Conservation (phyloP, 2,329 filamentous ascomycete genomes). For the Scorias spongiosa region DNA sequence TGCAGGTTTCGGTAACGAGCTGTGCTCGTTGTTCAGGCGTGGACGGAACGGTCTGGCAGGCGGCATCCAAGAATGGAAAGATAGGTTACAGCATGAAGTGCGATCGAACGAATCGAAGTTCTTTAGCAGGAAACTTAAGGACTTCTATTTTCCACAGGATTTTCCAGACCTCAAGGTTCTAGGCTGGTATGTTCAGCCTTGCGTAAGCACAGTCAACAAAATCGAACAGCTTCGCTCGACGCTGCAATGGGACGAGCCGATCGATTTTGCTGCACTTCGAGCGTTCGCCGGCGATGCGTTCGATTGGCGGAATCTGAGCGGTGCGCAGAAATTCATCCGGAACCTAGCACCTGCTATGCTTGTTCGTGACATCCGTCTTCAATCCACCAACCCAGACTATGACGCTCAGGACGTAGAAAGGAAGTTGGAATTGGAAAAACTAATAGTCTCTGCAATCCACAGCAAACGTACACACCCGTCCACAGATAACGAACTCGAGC, state of each 20-base stretch:
- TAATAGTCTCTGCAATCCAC: conserved; percentile 50
- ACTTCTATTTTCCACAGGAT: conserved; percentile 57
- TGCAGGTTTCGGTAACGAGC: conserved; percentile 66
- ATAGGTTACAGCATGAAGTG: conserved; percentile 58
- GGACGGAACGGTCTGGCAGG: conserved; percentile 39
- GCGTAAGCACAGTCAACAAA: conserved; percentile 50
- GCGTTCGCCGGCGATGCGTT: conserved; percentile 66
- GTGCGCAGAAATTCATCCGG: conserved; percentile 71
- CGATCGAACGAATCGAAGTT: conserved; percentile 67
- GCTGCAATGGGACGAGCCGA: conserved; percentile 45
- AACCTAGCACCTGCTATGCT: conserved; percentile 66
- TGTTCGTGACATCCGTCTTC: conserved; percentile 38
- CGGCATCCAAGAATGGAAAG: conserved; percentile 55
- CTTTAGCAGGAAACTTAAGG: conserved; percentile 63
- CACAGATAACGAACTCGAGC: conserved; percentile 60
- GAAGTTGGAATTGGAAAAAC: conserved; percentile 28
- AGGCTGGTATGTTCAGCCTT: conserved; percentile 75
- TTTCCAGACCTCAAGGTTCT: conserved; percentile 73
- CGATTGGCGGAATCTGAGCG: conserved; percentile 66
- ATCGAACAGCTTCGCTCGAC: conserved; percentile 39
- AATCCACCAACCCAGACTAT: conserved; percentile 19
- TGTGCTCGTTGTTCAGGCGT: conserved; percentile 50
- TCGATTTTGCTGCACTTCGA: conserved; percentile 54
- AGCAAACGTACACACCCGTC: conserved; percentile 53
- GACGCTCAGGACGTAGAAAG: conserved; percentile 14